phyloP scores from a whole-genome alignment of 495 filamentous ascomycete species.

The Terfezia boudieri region DNA sequence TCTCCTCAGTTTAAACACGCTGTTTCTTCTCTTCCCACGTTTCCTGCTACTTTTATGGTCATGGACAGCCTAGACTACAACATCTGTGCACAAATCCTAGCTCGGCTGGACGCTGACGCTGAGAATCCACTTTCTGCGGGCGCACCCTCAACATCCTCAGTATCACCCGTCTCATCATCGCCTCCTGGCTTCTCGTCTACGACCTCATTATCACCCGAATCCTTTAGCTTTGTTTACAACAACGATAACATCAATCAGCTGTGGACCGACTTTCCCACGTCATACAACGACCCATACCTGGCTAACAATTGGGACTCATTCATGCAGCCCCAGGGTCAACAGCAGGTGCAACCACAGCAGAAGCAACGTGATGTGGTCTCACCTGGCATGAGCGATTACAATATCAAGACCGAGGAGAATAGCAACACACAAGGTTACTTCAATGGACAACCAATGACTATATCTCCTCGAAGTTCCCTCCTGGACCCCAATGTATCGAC shows the following conservation, averaged over 20 bases:
- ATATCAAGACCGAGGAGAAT: conserved; percentile 17
- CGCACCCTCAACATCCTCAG: conserved; percentile 2
- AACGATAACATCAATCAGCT: conserved; percentile 7
- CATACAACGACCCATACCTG: neutral
- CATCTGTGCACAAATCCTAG: conserved; percentile 17
- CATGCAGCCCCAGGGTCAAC: conserved; percentile 5
- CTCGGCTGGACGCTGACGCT: conserved; percentile 17
- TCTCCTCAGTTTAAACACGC: neutral
- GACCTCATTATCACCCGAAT: conserved; percentile 19
- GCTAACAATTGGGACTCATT: conserved; percentile 11
- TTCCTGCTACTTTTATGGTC: neutral
- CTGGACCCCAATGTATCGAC: conserved; percentile 17
- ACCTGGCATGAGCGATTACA: conserved; percentile 13
- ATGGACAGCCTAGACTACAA: conserved; percentile 2
- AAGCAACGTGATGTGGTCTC: conserved; percentile 7
- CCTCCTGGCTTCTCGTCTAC: conserved; percentile 17
- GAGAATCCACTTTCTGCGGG: conserved; percentile 2
- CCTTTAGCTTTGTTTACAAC: conserved; percentile 12
- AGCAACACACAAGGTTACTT: conserved; percentile 10
- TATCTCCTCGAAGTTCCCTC: conserved; percentile 17
- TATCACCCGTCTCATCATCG: conserved; percentile 13
- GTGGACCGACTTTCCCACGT: neutral
- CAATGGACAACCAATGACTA: conserved; percentile 13
- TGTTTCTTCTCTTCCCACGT: neutral
- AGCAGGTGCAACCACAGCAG: neutral